Base-by-base conservation (phyloP, 192 early-diverging fungal species). In the Helicostylum pulchrum region DNA sequence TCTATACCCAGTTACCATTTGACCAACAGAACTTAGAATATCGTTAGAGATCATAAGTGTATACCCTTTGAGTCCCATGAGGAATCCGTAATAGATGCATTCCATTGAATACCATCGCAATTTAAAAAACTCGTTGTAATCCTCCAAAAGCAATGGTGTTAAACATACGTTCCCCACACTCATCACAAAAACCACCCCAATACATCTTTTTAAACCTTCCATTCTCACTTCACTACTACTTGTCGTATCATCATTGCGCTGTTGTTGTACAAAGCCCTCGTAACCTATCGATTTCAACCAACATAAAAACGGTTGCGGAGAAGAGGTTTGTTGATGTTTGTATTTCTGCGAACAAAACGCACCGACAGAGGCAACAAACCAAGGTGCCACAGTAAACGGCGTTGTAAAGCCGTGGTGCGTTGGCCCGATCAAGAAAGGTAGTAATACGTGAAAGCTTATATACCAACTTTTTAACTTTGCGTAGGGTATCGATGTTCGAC, bases 131-230 rank as follows among this genome's bases (percentile, higher is more conserved):
- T 26, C n/a, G 32, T 15, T 15, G 15, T 56, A 19, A 56, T 56
- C 53, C 9, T 56, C 31, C n/a, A 56, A 56, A 39, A 56, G 53
- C 2, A 56, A 56, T 36, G 53, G 53, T 34, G 53, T 56, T 4
- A 56, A 17, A n/a, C 36, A 15, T 15, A 32, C 11, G 9, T 19
- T 56, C 36, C 53, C 53, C 17, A 36, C 12, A 19, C 17, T 9
- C 12, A 32, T 56, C 1, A 56, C 32, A 34, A 31, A 7, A 56
- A 36, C 3, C 2, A 32, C 7, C 10, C 8, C 10, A 1, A 36
- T 36, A 32, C 36, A n/a, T n/a, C 53, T 39, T 7, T 5, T 39
- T 19, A 19, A 32, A 4, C 53, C 53, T 31, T 55, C 53, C 19
- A 30, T 55, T 7, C 5, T n/a, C 1, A 55, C 32, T 39, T 55